phyloP scores from a whole-genome alignment of 208 protist species.

The Leishmania mexicana region DNA sequence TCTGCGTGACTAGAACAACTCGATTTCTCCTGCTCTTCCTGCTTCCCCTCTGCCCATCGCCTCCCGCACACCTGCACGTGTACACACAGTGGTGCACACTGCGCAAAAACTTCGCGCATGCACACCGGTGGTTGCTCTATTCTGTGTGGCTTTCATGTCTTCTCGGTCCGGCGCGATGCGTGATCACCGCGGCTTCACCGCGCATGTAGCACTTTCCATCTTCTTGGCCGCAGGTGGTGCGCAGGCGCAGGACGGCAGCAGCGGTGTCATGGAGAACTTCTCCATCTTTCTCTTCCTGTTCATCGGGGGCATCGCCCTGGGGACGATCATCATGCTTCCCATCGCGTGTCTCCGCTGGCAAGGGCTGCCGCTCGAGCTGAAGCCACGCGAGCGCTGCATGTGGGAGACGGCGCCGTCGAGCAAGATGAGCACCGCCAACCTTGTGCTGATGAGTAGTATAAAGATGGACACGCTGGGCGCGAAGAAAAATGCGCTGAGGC shows the following conservation, averaged over 20 bases:
- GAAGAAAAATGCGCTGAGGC: neutral
- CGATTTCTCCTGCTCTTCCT: neutral
- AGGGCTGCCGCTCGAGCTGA: slow-evolving; percentile 7
- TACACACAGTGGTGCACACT: neutral
- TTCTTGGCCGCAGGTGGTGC: neutral
- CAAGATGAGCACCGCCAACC: neutral
- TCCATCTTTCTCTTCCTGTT: slow-evolving; percentile 9
- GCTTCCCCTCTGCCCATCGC: neutral
- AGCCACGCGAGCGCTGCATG: slow-evolving; percentile 23
- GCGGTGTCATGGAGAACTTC: neutral
- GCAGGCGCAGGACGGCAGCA: slow-evolving; percentile 2
- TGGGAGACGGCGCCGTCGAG: slow-evolving; percentile 19
- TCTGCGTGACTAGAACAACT: neutral
- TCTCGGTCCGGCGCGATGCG: neutral
- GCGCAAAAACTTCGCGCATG: neutral
- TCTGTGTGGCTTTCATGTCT: neutral
- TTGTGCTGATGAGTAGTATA: slow-evolving; percentile 6
- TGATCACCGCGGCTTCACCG: neutral
- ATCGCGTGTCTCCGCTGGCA: slow-evolving; percentile 20
- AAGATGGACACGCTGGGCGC: neutral
- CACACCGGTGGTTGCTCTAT: neutral
- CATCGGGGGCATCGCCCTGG: slow-evolving; percentile 17
- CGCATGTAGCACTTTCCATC: neutral
- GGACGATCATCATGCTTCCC: slow-evolving; percentile 4
- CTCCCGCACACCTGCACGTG: neutral